phyloP scores from a whole-genome alignment of 306 rosid genomes.

The Fragaria vesca region DNA sequence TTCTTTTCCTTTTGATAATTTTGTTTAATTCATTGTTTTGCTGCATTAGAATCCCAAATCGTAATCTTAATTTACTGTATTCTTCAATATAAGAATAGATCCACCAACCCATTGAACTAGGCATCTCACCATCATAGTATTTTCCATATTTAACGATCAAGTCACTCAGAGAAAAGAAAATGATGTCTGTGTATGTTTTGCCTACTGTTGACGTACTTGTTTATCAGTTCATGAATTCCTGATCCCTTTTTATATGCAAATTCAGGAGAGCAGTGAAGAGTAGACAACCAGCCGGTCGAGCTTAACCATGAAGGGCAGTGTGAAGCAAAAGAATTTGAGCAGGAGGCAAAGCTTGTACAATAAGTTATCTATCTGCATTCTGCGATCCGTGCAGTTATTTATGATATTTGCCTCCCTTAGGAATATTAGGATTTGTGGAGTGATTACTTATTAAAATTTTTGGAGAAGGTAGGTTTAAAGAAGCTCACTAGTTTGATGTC shows the following conservation, averaged over 20 bases:
- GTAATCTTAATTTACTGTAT: neutral
- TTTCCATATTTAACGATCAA: neutral
- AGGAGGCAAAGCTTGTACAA: conserved; percentile 31
- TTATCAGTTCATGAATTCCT: neutral
- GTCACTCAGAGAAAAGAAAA: neutral
- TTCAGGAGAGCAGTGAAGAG: conserved; percentile 76
- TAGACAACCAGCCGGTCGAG: conserved; percentile 63
- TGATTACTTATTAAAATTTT: conserved; percentile 23
- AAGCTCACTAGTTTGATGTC: conserved; percentile 24
- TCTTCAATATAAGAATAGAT: neutral
- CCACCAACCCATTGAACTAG: neutral
- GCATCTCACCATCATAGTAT: neutral
- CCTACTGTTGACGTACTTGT: neutral
- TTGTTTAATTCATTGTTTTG: conserved; percentile 45
- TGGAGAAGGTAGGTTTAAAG: conserved; percentile 12
- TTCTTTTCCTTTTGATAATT: conserved; percentile 47
- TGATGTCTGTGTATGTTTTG: neutral
- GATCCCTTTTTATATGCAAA: conserved; percentile 19
- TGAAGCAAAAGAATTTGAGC: conserved; percentile 41
- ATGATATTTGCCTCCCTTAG: conserved; percentile 17
- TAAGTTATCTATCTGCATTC: conserved; percentile 25
- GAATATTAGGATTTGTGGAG: conserved; percentile 29
- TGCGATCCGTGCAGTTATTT: conserved; percentile 27
- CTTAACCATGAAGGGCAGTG: conserved; percentile 31
- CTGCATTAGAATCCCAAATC: conserved; percentile 27